Evolutionary conservation across 352 stramenopile genomes (phyloP).

Genomic region (Phytophthora pisi): DNA sequence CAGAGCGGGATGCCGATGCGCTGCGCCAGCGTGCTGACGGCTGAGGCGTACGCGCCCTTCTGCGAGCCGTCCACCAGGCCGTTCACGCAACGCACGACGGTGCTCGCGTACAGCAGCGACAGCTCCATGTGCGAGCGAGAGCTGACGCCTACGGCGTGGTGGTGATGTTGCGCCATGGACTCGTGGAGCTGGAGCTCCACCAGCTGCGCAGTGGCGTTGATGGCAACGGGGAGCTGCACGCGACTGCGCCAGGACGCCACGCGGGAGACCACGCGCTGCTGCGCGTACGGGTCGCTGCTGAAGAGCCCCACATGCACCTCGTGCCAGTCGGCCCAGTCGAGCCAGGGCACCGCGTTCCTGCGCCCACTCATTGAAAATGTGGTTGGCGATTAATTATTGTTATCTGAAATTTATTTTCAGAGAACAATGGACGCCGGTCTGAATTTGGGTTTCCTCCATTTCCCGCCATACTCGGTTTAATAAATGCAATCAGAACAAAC

Average conservation of each 20-base stretch:
- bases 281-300: slow-evolving; percentile 40
- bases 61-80: slow-evolving; percentile 82
- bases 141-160: slow-evolving; percentile 70
- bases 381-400: not conserved
- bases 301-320: slow-evolving; percentile 67
- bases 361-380: slow-evolving; percentile 51
- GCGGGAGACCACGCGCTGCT: slow-evolving; percentile 62
- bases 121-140: slow-evolving; percentile 84
- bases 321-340: slow-evolving; percentile 82
- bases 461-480: too few relatives aligned
- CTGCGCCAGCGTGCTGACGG: slow-evolving; percentile 79
- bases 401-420: not conserved
- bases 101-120: slow-evolving; percentile 66
- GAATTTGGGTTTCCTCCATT: too few relatives aligned
- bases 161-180: slow-evolving; percentile 62
- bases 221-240: slow-evolving; percentile 74
- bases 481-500: too few relatives aligned
- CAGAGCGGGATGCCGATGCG: slow-evolving; percentile 92
- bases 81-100: slow-evolving; percentile 85
- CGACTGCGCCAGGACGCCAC: slow-evolving; percentile 75
- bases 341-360: slow-evolving; percentile 59
- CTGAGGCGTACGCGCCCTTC: slow-evolving; percentile 75
- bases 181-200: slow-evolving; percentile 81
- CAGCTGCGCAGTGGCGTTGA: slow-evolving; percentile 77
- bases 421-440: too few relatives aligned